Evolutionary conservation across 495 filamentous ascomycete species (phyloP), one percentile per base, ranked within the genome.

Genomic region (Xylaria castorea): DNA sequence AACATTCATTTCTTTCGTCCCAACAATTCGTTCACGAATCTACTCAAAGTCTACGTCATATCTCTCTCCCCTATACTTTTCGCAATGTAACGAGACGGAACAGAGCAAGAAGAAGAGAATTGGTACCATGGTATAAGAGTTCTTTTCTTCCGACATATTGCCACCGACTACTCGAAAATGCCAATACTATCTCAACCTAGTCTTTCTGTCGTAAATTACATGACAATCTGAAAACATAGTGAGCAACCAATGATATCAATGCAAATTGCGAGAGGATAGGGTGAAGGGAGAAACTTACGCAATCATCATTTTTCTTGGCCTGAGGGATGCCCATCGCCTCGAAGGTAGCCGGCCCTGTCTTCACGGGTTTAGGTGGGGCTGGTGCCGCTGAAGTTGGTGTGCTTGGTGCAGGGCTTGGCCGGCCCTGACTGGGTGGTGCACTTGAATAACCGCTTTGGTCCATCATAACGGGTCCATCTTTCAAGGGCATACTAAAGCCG

Each of bases 261-360:
- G 34, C 53, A 5, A 60, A 27, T 32, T 44, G 9, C 6, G 3
- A 12, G 5, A 34, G 8, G 53, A 44, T 3, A 44, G 8, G 40
- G 38, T 7, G 46, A 18, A 40, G 8, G 42, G 9, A 12, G 30
- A 50, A 32, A 87, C 95, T 89, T 91, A 97, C 96, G 82, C 96
- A 99, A 81, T 98, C 95, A 73, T 87, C 88, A 44, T 97, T 92
- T 71, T 92, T 87, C 80, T 93, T 92, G 38, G 85, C 90, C 75
- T 88, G 86, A 18, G 93, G 92, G 74, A 99, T 94, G 66, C 95
- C 95, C 96, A 99, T 99, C 78, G 95, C 94, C 78, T 98, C 95
- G 79, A 99, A 99, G 3, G 96, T 99, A 80, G 97, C 93, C 5
- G 96, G 96, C 12, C 97, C 96, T 79, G 93, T 92, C 61, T 91